Evolutionary conservation across 169 alveolate species (phyloP), one percentile per base, ranked within the genome.

Genomic region (Plasmodium gonderi): DNA sequence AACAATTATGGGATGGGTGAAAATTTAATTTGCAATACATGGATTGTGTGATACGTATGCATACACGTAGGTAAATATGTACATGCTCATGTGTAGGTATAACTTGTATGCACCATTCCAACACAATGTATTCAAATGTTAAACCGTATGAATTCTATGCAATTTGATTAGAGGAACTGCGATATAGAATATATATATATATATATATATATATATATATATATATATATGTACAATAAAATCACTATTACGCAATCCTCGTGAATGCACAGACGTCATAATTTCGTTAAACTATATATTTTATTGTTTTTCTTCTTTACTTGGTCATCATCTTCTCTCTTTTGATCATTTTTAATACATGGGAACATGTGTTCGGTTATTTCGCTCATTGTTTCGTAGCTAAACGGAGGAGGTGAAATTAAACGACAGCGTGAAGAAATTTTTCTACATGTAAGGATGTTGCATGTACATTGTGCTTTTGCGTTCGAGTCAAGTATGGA

Each of bases 291-390:
- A 44, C 38, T 83, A 69, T 72, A 83, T 40, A 38, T 26, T 40
- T 17, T 54, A 33, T 69, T 8, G 5, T 51, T 85, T 74, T 69
- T 26, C 1, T 23, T 87, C 68, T 76, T 87, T 87, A 87, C 93
- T 87, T 87, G 93, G 49, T 87, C 93, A 67, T 87, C 93, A 33
- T 87, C 93, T 17, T 87, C 93, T 42, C 93, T 87, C 36, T 75
- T 87, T 40, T 49, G 65, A 23, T 87, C 93, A 60, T 67, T 75
- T 75, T 87, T 81, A 9, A 94, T 76, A 20, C 95, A 91, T 1
- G 96, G 96, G 83, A 94, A 94, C 96, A 94, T 94, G 72, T 94
- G 92, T 67, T 94, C 96, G 20, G 94, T 94, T 77, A 94, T 94
- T 94, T 94, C 96, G 68, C 95, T 89, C 87, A 94, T 83, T 2